Conservation (phyloP, 176 grass and related monocot species). For the Saccharum spontaneum region DNA sequence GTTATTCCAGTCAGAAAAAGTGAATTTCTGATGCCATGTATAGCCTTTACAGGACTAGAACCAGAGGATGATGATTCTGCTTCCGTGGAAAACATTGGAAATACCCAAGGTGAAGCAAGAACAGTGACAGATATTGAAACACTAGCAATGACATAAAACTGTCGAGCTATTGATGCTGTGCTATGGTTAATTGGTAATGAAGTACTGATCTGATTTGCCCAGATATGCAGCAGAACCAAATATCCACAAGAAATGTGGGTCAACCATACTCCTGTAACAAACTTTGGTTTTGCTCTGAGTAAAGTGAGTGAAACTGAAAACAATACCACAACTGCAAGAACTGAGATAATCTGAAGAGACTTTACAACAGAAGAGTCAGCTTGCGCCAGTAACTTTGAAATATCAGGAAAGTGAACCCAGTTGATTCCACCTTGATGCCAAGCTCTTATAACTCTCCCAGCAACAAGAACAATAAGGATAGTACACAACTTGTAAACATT, state of each 20-base stretch:
- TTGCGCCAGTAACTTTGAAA: slow-evolving; percentile 75
- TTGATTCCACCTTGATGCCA: slow-evolving; percentile 98
- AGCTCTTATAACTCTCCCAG: slow-evolving; percentile 85
- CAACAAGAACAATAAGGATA: slow-evolving; percentile 64
- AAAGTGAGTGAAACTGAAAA: slow-evolving; percentile 51
- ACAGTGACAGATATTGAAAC: slow-evolving; percentile 47
- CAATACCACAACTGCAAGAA: slow-evolving; percentile 47
- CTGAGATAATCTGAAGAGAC: slow-evolving; percentile 64
- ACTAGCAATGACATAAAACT: slow-evolving; percentile 51
- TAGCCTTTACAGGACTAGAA: slow-evolving; percentile 2
- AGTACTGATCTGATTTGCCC: slow-evolving; percentile 44
- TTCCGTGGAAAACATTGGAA: slow-evolving; percentile 37
- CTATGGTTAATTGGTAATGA: slow-evolving; percentile 38
- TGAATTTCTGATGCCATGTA: slow-evolving; percentile 48
- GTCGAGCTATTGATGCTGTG: slow-evolving; percentile 61
- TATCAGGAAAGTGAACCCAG: slow-evolving; percentile 88
- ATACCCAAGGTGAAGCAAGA: slow-evolving; percentile 66
- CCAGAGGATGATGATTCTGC: slow-evolving; percentile 18
- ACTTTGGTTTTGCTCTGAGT: slow-evolving; percentile 32
- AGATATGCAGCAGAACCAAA: slow-evolving; percentile 74
- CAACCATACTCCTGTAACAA: slow-evolving; percentile 50
- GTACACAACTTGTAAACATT: slow-evolving; percentile 42
- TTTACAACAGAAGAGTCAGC: slow-evolving; percentile 59
- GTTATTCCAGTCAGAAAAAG: slow-evolving; percentile 75
- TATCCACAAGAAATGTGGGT: slow-evolving; percentile 50